Conservation (phyloP, 1,139 yeast species). For the Debaryomycetaceae sp. region DNA sequence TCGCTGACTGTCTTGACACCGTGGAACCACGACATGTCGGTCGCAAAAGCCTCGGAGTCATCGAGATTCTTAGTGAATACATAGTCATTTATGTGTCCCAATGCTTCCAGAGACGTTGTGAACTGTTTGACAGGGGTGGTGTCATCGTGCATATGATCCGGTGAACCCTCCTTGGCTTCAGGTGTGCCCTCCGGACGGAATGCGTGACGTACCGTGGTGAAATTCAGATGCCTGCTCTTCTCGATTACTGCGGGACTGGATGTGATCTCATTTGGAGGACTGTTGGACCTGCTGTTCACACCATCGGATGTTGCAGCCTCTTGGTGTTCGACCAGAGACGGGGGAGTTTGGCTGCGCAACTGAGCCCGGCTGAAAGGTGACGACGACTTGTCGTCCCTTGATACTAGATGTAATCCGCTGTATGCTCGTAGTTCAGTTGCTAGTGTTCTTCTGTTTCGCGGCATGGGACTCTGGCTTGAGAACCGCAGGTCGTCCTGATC, state of each 20-base stretch:
- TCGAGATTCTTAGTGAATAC: background rate
- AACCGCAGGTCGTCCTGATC: background rate
- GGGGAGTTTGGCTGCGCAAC: constrained; percentile 8
- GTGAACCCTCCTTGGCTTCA: background rate
- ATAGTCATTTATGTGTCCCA: background rate
- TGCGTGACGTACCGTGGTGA: background rate
- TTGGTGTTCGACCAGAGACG: constrained; percentile 4
- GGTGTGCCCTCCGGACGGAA: background rate
- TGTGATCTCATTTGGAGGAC: background rate
- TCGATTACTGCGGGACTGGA: background rate
- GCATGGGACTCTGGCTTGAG: background rate
- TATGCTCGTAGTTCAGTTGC: background rate
- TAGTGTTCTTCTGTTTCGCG: background rate
- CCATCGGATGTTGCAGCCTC: constrained; percentile 5
- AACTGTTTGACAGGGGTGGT: background rate
- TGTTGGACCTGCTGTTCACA: background rate
- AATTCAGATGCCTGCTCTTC: background rate
- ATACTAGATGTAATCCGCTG: background rate
- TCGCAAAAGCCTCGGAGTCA: background rate
- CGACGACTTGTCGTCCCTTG: background rate
- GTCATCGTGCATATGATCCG: background rate
- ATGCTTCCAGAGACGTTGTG: background rate
- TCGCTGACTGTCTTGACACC: constrained; percentile 24
- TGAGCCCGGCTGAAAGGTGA: background rate
- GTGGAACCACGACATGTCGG: constrained; percentile 18